Conservation (phyloP, 768 basidiomycete genomes). For the Gyrodon lividus region DNA sequence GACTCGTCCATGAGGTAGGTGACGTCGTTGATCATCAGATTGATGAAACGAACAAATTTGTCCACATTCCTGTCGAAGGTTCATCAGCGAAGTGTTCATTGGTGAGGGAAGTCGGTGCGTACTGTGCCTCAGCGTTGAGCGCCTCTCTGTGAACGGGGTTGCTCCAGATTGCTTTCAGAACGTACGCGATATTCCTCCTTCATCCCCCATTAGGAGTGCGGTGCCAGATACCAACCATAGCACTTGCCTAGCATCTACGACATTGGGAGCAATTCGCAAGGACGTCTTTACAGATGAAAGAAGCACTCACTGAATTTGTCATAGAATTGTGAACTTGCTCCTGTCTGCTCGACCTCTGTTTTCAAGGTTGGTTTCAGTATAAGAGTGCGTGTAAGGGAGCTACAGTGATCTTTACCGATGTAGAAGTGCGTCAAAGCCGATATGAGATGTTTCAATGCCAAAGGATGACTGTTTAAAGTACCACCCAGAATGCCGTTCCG, state of each 20-base stretch:
- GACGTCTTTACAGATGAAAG: slow-evolving; percentile 8
- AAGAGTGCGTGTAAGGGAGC: not conserved
- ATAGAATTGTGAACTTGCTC: slow-evolving; percentile 97
- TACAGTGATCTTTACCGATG: slow-evolving; percentile 58
- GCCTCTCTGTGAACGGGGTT: slow-evolving; percentile 88
- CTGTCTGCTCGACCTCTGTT: slow-evolving; percentile 94
- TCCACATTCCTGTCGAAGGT: slow-evolving; percentile 66
- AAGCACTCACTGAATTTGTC: slow-evolving; percentile 85
- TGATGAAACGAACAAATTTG: slow-evolving; percentile 93
- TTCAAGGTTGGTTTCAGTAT: slow-evolving; percentile 1
- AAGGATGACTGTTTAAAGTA: slow-evolving; percentile 76
- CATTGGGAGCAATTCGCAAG: not conserved
- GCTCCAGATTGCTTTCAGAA: slow-evolving; percentile 89
- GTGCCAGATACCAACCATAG: not conserved
- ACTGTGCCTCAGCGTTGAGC: slow-evolving; percentile 79
- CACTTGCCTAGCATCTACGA: slow-evolving; percentile 52
- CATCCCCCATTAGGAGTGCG: slow-evolving; percentile 12
- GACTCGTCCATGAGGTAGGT: slow-evolving; percentile 98
- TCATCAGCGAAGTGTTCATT: slow-evolving; percentile 1
- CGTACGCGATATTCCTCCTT: slow-evolving; percentile 82
- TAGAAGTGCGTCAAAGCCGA: slow-evolving; percentile 92
- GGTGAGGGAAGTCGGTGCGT: slow-evolving; percentile 22
- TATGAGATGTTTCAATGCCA: slow-evolving; percentile 88
- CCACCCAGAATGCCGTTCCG: slow-evolving; percentile 74
- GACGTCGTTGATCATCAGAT: slow-evolving; percentile 98